Base-by-base conservation (phyloP, 2,329 filamentous ascomycete genomes). In the Paradendryphiella salina region DNA sequence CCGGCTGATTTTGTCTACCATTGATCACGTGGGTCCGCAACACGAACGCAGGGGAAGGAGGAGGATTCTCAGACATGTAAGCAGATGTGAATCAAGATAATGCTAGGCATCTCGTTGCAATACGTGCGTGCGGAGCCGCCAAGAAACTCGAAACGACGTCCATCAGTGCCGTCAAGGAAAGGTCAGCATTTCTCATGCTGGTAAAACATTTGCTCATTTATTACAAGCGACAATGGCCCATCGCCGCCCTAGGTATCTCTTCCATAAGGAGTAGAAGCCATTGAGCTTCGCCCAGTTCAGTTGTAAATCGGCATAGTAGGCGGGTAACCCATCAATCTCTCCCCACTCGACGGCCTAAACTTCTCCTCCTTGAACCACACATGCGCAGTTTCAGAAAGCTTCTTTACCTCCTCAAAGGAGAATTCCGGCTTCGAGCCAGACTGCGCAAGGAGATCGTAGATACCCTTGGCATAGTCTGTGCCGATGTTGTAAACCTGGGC, bases 401-500 rank as follows among this genome's bases (percentile, higher is more conserved):
- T 64, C 60, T 79, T 71, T 1, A 81, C 78, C 60, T 80, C 75
- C 3, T 61, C 56, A 38, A 81, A 76, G 1, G 69, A 62, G 51
- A 81, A 81, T 34, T 69, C 64, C 37, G 76, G 74, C 53, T 76
- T 69, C 8, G 75, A 81, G 35, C 68, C 63, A 40, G 76, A 73
- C 51, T 76, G 65, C 11, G 74, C 70, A 43, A 81, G 64, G 9
- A 73, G 56, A 23, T 79, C 70, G 52, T 77, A 81, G 9, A 82
- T 75, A 4, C 73, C 77, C 41, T 71, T 64, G 0, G 79, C 72
- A 46, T 80, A 80, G 42, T 77, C 76, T 0, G 73, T 72, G 5
- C 73, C 71, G 40, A 82, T 80, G 53, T 77, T 76, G 64, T 79
- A 78, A 40, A 77, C 71, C 64, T 83, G 80, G 0, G 79, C 78